phyloP scores from a whole-genome alignment of 2,329 filamentous ascomycete species.

The Daldinia sp. region DNA sequence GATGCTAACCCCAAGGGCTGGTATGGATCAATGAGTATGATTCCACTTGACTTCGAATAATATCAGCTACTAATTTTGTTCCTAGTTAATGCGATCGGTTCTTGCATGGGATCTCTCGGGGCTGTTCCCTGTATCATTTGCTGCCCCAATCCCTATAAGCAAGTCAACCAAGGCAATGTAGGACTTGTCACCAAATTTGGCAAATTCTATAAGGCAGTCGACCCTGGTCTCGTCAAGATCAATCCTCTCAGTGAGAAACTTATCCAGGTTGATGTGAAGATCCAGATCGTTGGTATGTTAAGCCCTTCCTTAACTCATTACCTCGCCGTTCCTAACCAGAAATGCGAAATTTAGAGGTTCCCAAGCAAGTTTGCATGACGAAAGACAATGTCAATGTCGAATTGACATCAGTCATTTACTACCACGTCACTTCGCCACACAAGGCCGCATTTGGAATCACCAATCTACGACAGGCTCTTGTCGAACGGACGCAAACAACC shows the following conservation, averaged over 20 bases:
- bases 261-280: slow-evolving; percentile 97
- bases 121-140: slow-evolving; percentile 91
- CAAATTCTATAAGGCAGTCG: slow-evolving; percentile 92
- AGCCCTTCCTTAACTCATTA: slow-evolving; percentile 8
- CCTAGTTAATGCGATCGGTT: slow-evolving; percentile 76
- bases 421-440: slow-evolving; percentile 95
- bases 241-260: slow-evolving; percentile 94
- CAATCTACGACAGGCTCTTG: slow-evolving; percentile 93
- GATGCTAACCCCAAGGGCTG: slow-evolving; percentile 82
- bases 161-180: slow-evolving; percentile 91
- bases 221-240: slow-evolving; percentile 96
- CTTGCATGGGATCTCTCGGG: slow-evolving; percentile 80
- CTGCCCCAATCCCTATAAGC: slow-evolving; percentile 97
- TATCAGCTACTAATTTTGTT: slow-evolving; percentile 46
- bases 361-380: slow-evolving; percentile 98
- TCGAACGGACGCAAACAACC: slow-evolving; percentile 98
- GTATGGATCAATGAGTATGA: slow-evolving; percentile 79
- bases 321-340: neutral
- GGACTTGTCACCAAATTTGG: slow-evolving; percentile 97
- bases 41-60: neutral
- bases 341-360: slow-evolving; percentile 72
- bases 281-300: slow-evolving; percentile 79
- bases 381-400: slow-evolving; percentile 98
- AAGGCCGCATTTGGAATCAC: slow-evolving; percentile 97
- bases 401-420: slow-evolving; percentile 98